phyloP scores from a whole-genome alignment of 2,329 filamentous ascomycete species.

The Emericellopsis atlantica region DNA sequence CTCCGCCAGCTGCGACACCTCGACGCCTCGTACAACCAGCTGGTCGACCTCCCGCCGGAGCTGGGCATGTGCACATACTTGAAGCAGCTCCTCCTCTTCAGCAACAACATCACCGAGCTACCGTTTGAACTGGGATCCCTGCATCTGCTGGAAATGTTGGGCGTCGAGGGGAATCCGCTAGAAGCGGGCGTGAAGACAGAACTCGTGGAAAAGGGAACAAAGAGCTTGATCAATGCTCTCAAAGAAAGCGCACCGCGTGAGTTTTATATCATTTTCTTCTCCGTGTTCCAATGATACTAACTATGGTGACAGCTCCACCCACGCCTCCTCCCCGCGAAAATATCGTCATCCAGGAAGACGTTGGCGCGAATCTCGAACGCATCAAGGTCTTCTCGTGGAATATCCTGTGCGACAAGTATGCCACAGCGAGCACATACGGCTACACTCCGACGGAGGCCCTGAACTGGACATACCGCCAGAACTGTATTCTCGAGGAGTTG shows the following conservation, averaged over 20 bases:
- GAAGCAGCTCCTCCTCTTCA: slow-evolving; percentile 74
- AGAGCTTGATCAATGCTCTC: slow-evolving; percentile 68
- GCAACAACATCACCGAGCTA: slow-evolving; percentile 74
- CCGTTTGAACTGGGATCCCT: slow-evolving; percentile 83
- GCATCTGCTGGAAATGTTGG: slow-evolving; percentile 77
- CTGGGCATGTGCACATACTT: slow-evolving; percentile 95
- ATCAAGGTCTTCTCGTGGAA: slow-evolving; percentile 91
- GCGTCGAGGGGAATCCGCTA: slow-evolving; percentile 84
- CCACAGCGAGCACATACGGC: slow-evolving; percentile 73
- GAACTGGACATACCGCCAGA: slow-evolving; percentile 75
- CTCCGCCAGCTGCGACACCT: slow-evolving; percentile 71
- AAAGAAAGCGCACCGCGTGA: slow-evolving; percentile 76
- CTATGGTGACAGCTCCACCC: slow-evolving; percentile 47
- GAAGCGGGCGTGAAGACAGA: slow-evolving; percentile 65
- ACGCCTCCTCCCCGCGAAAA: slow-evolving; percentile 66
- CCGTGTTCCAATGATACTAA: background rate
- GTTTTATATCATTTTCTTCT: slow-evolving; percentile 16
- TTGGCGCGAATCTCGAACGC: slow-evolving; percentile 46
- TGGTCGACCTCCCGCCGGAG: slow-evolving; percentile 73
- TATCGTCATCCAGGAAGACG: slow-evolving; percentile 64
- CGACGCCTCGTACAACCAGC: slow-evolving; percentile 80
- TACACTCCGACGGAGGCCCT: slow-evolving; percentile 78
- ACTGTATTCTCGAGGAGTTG: slow-evolving; percentile 75
- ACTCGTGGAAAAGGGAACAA: slow-evolving; percentile 78
- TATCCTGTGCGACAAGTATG: slow-evolving; percentile 87